A percentile compares a stretch with the other conserved stretches of the same genome.
These are phyloP conservation scores for Didymella pomorum DNA, from an alignment of 2,329 filamentous ascomycete genomes.

Conservation along the genomic window DNA sequence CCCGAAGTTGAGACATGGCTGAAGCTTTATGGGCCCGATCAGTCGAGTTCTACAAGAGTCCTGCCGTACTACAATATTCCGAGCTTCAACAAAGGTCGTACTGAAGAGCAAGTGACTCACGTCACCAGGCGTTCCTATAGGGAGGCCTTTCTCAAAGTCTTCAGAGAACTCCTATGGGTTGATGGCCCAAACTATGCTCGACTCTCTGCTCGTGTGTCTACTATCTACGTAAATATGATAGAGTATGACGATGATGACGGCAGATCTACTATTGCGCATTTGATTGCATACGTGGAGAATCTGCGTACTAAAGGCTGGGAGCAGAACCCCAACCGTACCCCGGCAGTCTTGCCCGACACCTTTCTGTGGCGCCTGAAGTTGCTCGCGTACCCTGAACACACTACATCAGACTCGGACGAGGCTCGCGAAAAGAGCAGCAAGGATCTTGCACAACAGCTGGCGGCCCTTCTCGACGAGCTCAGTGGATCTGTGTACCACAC, in stretches of 20 bases:
- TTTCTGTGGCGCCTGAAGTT: conserved; percentile 39
- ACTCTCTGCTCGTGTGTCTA: conserved; percentile 1
- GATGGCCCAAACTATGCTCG: conserved; percentile 15
- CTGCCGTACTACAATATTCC: conserved; percentile 5
- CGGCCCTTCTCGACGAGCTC: too few relatives aligned
- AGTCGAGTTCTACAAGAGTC: neutral
- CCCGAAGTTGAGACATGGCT: conserved; percentile 36
- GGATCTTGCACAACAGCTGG: conserved; percentile 9
- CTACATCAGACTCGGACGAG: neutral
- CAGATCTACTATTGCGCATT: conserved; percentile 28
- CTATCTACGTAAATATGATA: neutral
- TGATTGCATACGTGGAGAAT: conserved; percentile 29
- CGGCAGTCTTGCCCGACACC: conserved; percentile 35
- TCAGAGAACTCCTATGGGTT: conserved; percentile 20
- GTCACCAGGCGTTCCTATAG: conserved; percentile 28
- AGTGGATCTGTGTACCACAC: too few relatives aligned
- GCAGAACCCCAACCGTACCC: conserved; percentile 25
- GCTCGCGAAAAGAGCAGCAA: conserved; percentile 26
- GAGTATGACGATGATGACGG: neutral
- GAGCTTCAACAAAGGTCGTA: neutral
- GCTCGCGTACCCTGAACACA: conserved; percentile 31
- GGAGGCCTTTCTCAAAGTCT: conserved; percentile 28
- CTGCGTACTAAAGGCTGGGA: conserved; percentile 37
- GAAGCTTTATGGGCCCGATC: conserved; percentile 26
- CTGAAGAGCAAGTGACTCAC: neutral